A percentile compares a stretch with the other conserved stretches of the same genome.
phyloP scores from a whole-genome alignment of 2,329 filamentous ascomycete genomes.

The Hyphodiscus sp. region DNA sequence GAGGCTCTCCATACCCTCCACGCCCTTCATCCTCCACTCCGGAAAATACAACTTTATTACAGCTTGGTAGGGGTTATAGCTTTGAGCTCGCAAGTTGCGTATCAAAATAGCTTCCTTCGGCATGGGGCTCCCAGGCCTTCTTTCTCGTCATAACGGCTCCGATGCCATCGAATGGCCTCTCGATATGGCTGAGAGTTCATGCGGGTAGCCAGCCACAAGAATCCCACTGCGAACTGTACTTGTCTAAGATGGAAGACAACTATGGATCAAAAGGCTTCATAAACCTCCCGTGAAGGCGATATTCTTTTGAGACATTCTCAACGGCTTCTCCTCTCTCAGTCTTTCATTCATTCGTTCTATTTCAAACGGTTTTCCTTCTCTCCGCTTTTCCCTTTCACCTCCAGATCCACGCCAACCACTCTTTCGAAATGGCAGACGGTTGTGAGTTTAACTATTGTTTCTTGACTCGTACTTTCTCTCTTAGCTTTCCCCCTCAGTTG shows the following conservation, averaged over 20 bases:
- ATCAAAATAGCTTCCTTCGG: constrained; percentile 16
- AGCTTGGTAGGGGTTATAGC: constrained; percentile 27
- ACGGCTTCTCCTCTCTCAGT: constrained; percentile 12
- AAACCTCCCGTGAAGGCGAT: constrained; percentile 18
- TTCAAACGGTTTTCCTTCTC: constrained; percentile 11
- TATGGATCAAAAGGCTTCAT: constrained; percentile 17
- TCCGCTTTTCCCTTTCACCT: constrained; percentile 4
- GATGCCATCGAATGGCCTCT: constrained; percentile 7
- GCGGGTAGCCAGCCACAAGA: constrained; percentile 24
- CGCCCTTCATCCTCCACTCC: constrained; percentile 16
- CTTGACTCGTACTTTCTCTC: constrained; percentile 8
- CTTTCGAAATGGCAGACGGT: constrained; percentile 28
- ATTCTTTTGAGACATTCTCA: constrained; percentile 15
- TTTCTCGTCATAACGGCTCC: constrained; percentile 9
- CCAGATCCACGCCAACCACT: constrained; percentile 1
- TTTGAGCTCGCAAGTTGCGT: constrained; percentile 21
- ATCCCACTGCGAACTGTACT: constrained; percentile 6
- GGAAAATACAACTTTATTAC: constrained; percentile 7
- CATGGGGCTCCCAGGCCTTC: constrained; percentile 15
- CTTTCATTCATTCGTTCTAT: constrained; percentile 12
- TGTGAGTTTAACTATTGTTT: constrained; percentile 23
- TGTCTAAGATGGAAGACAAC: constrained; percentile 5
- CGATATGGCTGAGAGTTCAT: constrained; percentile 18
- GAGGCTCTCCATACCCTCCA: constrained; percentile 13
- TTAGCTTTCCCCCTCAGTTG: constrained; percentile 3